These are phyloP conservation scores for Nicotiana noctiflora DNA, from an alignment of 257 asterid genomes.

Conservation along the genomic window DNA sequence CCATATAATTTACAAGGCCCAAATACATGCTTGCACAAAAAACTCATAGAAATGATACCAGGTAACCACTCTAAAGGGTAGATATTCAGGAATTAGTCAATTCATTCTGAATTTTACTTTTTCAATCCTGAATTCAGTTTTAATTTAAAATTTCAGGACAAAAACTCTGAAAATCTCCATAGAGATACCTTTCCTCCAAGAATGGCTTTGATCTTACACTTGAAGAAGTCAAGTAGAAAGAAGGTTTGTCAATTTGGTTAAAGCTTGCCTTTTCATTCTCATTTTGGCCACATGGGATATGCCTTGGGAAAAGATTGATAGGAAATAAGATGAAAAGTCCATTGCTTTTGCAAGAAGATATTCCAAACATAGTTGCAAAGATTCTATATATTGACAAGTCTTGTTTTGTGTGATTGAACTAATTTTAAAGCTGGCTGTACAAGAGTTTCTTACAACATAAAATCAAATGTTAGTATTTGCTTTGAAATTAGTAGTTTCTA, in stretches of 20 bases:
- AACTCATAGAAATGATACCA: not conserved
- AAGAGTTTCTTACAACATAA: not conserved
- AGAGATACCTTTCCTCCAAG: not conserved
- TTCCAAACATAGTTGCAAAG: slow-evolving; percentile 8
- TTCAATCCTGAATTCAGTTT: too few relatives aligned
- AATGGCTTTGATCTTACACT: not conserved
- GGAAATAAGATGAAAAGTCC: not conserved
- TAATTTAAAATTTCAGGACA: too few relatives aligned
- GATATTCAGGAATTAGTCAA: too few relatives aligned
- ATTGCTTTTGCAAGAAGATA: not conserved
- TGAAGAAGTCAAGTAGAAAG: not conserved
- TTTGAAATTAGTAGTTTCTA: too few relatives aligned
- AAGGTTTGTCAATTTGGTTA: not conserved
- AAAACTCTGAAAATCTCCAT: too few relatives aligned
- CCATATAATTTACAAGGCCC: not conserved
- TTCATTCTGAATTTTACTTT: too few relatives aligned
- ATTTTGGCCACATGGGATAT: not conserved
- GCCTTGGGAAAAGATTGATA: not conserved
- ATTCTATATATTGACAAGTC: too few relatives aligned
- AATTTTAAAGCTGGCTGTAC: not conserved
- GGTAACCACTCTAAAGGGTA: too few relatives aligned
- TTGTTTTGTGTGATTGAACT: not conserved
- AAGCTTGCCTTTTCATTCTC: not conserved
- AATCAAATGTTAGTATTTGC: too few relatives aligned
- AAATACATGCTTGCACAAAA: not conserved